phyloP scores from a whole-genome alignment of 2,329 filamentous ascomycete species.

The Beauveria medogensis region DNA sequence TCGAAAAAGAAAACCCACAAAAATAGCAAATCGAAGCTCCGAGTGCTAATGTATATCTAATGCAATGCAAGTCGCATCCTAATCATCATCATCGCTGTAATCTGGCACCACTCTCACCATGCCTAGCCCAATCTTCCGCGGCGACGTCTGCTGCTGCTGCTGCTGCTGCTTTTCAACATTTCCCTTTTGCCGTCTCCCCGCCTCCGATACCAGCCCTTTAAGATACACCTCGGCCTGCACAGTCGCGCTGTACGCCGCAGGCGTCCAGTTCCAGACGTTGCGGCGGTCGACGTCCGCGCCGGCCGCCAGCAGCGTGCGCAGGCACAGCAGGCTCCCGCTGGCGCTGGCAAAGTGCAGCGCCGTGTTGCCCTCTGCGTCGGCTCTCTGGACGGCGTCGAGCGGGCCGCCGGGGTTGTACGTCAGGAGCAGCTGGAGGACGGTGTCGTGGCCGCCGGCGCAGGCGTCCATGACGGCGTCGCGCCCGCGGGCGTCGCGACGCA shows the following conservation, averaged over 20 bases:
- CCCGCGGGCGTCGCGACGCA: slow-evolving; percentile 57
- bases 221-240: slow-evolving; percentile 81
- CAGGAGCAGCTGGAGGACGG: slow-evolving; percentile 55
- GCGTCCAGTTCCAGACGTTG: slow-evolving; percentile 75
- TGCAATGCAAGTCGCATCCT: slow-evolving; percentile 9
- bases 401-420: slow-evolving; percentile 52
- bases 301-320: slow-evolving; percentile 68
- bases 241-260: slow-evolving; percentile 73
- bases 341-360: slow-evolving; percentile 80
- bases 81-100: slow-evolving; percentile 27
- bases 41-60: not conserved
- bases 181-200: slow-evolving; percentile 46
- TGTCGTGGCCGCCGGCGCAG: slow-evolving; percentile 52
- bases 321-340: slow-evolving; percentile 68
- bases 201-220: slow-evolving; percentile 65
- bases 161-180: slow-evolving; percentile 30
- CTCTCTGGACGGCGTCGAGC: slow-evolving; percentile 42
- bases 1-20: not conserved
- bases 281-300: slow-evolving; percentile 65
- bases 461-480: slow-evolving; percentile 66
- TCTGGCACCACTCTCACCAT: slow-evolving; percentile 37
- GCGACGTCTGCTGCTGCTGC: slow-evolving; percentile 16
- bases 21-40: not conserved
- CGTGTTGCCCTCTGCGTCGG: slow-evolving; percentile 72
- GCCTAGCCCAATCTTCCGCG: slow-evolving; percentile 28